phyloP scores from a whole-genome alignment of 2,329 filamentous ascomycete genomes.

The Tolypocladium tundrense region DNA sequence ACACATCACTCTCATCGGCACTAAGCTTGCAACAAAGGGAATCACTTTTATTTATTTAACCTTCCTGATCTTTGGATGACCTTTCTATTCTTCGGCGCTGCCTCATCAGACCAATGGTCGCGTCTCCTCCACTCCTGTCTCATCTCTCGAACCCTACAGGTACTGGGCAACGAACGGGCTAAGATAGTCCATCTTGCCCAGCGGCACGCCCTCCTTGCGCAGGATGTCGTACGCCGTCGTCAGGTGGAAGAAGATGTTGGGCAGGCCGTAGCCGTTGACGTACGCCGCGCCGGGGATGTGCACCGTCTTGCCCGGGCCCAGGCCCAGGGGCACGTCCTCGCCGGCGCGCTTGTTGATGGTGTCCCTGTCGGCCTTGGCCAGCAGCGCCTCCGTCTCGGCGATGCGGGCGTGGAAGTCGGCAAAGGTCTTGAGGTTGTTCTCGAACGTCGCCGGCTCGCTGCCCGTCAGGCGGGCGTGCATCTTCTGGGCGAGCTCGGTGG shows the following conservation, averaged over 20 bases:
- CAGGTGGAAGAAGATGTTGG: conserved; percentile 57
- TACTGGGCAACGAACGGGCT: conserved; percentile 18
- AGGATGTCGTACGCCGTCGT: conserved; percentile 50
- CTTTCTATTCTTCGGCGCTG: neutral
- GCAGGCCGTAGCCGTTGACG: conserved; percentile 36
- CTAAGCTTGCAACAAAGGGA: neutral
- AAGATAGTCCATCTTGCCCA: conserved; percentile 52
- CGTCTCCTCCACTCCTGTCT: neutral
- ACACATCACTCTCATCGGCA: neutral
- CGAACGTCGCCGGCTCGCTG: conserved; percentile 12
- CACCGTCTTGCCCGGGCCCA: conserved; percentile 18
- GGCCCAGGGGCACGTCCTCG: conserved; percentile 16
- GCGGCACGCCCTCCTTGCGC: conserved; percentile 47
- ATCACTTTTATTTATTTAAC: neutral
- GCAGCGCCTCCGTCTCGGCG: conserved; percentile 14
- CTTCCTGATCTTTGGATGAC: neutral
- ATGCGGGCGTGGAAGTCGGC: conserved; percentile 25
- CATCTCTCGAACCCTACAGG: neutral
- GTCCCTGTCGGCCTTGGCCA: conserved; percentile 22
- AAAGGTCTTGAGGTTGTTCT: conserved; percentile 20
- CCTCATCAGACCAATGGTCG: neutral
- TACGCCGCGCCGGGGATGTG: conserved; percentile 26
- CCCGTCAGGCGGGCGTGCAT: conserved; percentile 23
- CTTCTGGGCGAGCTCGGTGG: conserved; percentile 19
- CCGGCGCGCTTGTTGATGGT: conserved; percentile 20